A percentile compares a stretch with the other conserved stretches of the same genome.
phyloP scores from a whole-genome alignment of 1,284 basidiomycete genomes.

The Gymnopus androsaceus region DNA sequence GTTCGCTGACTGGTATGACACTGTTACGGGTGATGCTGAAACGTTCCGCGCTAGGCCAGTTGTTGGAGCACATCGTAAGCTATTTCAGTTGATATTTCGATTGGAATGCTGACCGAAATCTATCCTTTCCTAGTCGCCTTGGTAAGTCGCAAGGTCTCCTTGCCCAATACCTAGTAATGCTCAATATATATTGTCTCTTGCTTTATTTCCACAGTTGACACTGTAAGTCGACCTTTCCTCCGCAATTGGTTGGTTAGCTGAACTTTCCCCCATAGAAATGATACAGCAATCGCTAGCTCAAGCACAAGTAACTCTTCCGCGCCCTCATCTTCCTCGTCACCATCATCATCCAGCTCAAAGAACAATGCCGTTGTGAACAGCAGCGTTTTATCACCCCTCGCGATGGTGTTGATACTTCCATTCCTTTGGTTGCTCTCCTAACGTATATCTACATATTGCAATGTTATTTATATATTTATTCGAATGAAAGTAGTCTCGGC shows the following conservation, averaged over 20 bases:
- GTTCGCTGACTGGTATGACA: constrained; percentile 68
- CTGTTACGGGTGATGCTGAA: constrained; percentile 45
- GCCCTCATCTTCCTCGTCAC: background rate
- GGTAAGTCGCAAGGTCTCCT: background rate
- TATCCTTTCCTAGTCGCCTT: constrained; percentile 2
- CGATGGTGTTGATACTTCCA: background rate
- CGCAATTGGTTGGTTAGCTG: background rate
- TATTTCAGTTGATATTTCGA: background rate
- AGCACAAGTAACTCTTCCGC: background rate
- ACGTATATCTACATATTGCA: background rate
- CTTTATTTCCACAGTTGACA: background rate
- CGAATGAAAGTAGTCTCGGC: too few relatives aligned
- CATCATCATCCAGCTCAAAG: background rate
- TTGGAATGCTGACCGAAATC: background rate
- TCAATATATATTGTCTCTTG: background rate
- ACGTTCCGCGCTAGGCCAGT: constrained; percentile 64
- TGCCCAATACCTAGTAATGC: too few relatives aligned
- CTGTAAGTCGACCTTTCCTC: background rate
- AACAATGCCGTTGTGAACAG: background rate
- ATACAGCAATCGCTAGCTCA: background rate
- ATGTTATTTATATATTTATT: constrained; percentile 2
- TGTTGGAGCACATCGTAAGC: constrained; percentile 52
- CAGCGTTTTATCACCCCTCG: background rate
- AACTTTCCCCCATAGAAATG: background rate
- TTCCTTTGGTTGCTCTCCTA: background rate